Base-by-base conservation (phyloP, 2,329 filamentous ascomycete species). In the Emmonsia crescens region DNA sequence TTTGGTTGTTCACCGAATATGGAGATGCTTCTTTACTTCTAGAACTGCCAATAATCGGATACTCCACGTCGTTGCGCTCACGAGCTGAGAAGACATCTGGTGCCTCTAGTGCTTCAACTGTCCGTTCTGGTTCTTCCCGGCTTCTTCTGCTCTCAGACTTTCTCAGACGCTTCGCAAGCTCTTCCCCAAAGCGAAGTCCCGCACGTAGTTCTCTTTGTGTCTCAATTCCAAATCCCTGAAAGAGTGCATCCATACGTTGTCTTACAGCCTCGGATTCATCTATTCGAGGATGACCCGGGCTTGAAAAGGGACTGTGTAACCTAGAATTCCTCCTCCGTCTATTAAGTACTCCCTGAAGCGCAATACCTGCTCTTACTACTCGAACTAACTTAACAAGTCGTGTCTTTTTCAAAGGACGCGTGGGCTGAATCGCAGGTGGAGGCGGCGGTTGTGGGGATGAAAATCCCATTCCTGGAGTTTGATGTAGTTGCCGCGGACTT, bases 151-250 rank as follows among this genome's bases (percentile, higher is more conserved):
- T 61, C n/a, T 64, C 60, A 6, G 62, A 58, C 44, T 66, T 59
- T 59, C 66, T 67, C 52, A 71, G 71, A 52, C 71, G 69, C 64
- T 72, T 77, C 12, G 74, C 76, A 59, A 79, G 69, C 61, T 75
- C 70, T 63, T 79, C 76, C 9, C 75, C 77, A 64, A 79, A 72
- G 10, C 73, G 68, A 52, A 79, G 67, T 33, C 74, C 75, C 54
- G 73, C 74, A 62, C 73, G 70, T 61, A 79, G 62, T 63, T 77
- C 74, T 64, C 74, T 70, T 65, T 73, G 70, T 24, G 73, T 76
- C 2, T 73, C 70, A 9, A 68, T 64, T 49, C 72, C 69, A 56
- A 79, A 74, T n/a, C 71, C 74, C 52, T 65, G 62, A 62, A 77
- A 77, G 27, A 74, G 63, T 33, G 68, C 51, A 54, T 78, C 73